Evolutionary conservation across 1,284 basidiomycete genomes (phyloP).

Genomic region (Ceratobasidium sp.): DNA sequence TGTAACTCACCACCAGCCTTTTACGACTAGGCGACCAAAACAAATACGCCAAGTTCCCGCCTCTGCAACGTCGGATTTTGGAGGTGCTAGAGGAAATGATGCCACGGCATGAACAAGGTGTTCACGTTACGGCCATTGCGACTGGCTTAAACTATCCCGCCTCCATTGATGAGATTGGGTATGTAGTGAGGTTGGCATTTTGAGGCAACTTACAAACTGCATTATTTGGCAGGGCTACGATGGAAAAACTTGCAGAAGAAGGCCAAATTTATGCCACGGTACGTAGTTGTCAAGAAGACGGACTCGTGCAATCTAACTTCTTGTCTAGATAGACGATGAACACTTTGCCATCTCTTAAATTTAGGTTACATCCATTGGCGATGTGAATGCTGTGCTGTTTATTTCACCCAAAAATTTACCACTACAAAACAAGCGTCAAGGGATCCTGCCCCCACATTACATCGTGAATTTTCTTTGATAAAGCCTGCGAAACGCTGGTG

Average conservation of each 20-base stretch:
- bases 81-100: conserved; percentile 60
- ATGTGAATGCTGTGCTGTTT: neutral
- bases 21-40: conserved; percentile 45
- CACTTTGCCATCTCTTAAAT: conserved; percentile 39
- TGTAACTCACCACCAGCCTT: conserved; percentile 44
- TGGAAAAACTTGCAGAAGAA: conserved; percentile 42
- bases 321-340: conserved; percentile 25
- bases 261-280: conserved; percentile 36
- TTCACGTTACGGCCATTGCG: conserved; percentile 70
- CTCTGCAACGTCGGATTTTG: conserved; percentile 73
- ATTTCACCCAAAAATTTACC: neutral
- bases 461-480: conserved; percentile 39
- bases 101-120: conserved; percentile 64
- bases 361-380: neutral
- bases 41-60: conserved; percentile 65
- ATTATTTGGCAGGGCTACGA: conserved; percentile 43
- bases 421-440: conserved; percentile 25
- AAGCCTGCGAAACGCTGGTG: neutral
- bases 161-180: conserved; percentile 46
- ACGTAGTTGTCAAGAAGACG: neutral
- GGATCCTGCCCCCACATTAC: conserved; percentile 37
- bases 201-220: conserved; percentile 56
- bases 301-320: neutral
- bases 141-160: conserved; percentile 55
- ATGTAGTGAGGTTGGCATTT: conserved; percentile 43